Conservation (phyloP, 345 rosid genomes). For the Salix viminalis region DNA sequence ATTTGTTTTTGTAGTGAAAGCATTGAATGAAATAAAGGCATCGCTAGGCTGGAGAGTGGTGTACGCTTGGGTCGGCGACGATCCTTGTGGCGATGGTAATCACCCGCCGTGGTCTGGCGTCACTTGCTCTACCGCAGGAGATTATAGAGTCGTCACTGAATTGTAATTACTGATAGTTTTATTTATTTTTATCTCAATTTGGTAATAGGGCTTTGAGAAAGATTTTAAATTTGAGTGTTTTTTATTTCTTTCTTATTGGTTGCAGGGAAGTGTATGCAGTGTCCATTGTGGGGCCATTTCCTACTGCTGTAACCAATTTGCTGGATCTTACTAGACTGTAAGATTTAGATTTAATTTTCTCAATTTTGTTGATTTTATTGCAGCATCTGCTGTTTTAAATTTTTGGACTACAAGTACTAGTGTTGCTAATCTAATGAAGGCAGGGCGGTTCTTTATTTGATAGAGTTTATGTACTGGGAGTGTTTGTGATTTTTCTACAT, state of each 20-base stretch:
- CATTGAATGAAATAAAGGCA: constrained; percentile 92
- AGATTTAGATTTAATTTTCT: constrained; percentile 12
- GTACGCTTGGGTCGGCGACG: constrained; percentile 96
- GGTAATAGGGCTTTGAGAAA: not conserved
- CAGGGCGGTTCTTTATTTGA: not conserved
- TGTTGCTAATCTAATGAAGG: not conserved
- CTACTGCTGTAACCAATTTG: constrained; percentile 80
- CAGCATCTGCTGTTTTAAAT: not conserved
- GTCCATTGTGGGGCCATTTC: constrained; percentile 93
- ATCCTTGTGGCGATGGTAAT: constrained; percentile 90
- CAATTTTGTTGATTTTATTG: not conserved
- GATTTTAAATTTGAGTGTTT: too few relatives aligned
- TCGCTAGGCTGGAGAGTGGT: constrained; percentile 98
- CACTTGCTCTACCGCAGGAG: constrained; percentile 83
- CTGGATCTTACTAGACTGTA: constrained; percentile 86
- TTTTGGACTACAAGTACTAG: not conserved
- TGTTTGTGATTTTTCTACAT: not conserved
- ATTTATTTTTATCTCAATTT: not conserved
- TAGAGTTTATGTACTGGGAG: not conserved
- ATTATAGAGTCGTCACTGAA: constrained; percentile 83
- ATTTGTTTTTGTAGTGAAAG: constrained; percentile 56
- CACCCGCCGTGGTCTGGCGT: constrained; percentile 95
- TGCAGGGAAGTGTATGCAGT: constrained; percentile 87
- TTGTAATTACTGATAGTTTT: constrained; percentile 37
- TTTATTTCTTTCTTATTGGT: not conserved